A percentile compares a stretch with the other conserved stretches of the same genome.
phyloP scores from a whole-genome alignment of 2,329 filamentous ascomycete species.

The Hymenoscyphus linearis region DNA sequence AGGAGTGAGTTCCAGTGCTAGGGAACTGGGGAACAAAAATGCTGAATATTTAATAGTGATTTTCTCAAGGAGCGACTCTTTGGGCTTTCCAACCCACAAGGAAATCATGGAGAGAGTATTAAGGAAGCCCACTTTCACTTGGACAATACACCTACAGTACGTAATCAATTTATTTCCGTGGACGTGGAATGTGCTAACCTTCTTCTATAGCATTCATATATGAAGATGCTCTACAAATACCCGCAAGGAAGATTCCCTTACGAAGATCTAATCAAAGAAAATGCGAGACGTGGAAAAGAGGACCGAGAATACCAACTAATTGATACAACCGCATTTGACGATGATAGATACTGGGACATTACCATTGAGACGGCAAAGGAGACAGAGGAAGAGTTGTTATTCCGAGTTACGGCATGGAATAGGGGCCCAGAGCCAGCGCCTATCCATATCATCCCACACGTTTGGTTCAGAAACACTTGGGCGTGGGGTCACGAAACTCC shows the following conservation, averaged over 20 bases:
- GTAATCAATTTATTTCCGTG: conserved; percentile 5
- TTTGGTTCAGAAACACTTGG: conserved; percentile 98
- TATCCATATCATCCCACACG: conserved; percentile 86
- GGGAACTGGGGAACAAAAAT: conserved; percentile 16
- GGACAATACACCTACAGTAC: conserved; percentile 72
- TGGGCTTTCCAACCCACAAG: conserved; percentile 90
- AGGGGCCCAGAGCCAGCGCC: conserved; percentile 85
- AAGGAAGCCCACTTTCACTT: conserved; percentile 96
- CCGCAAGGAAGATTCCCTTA: conserved; percentile 91
- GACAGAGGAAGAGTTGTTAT: conserved; percentile 83
- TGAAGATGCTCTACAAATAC: conserved; percentile 98
- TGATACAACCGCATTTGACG: conserved; percentile 83
- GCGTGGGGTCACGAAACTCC: conserved; percentile 77
- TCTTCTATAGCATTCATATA: conserved; percentile 76
- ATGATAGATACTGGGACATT: conserved; percentile 93
- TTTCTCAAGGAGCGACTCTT: conserved; percentile 95
- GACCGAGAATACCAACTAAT: conserved; percentile 89
- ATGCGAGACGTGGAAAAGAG: conserved; percentile 66
- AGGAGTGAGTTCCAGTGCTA: conserved; percentile 60
- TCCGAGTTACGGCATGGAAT: conserved; percentile 95
- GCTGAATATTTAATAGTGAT: conserved; percentile 52
- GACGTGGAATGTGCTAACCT: conserved; percentile 9
- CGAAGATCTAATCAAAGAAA: conserved; percentile 79
- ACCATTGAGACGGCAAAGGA: conserved; percentile 96
- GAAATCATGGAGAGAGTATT: conserved; percentile 94